A percentile compares a stretch with the other conserved stretches of the same genome.
Conservation (phyloP, 768 basidiomycete species). For the Ramaria rubella region DNA sequence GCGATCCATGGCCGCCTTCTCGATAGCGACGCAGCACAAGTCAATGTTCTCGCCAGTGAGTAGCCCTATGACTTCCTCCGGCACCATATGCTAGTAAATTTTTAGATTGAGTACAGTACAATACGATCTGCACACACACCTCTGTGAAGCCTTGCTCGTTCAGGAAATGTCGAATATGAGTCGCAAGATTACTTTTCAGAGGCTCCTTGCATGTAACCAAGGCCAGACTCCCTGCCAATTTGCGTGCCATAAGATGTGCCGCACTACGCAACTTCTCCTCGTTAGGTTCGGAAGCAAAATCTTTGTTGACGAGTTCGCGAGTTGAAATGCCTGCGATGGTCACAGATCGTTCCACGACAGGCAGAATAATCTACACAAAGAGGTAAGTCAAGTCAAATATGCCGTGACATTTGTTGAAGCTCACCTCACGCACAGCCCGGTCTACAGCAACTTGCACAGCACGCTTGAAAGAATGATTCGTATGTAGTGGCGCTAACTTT, state of each 20-base stretch:
- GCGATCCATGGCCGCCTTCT: constrained; percentile 96
- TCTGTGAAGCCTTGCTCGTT: constrained; percentile 87
- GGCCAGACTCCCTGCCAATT: constrained; percentile 92
- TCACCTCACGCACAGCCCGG: constrained; percentile 88
- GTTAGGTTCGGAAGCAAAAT: constrained; percentile 88
- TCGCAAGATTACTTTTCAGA: constrained; percentile 83
- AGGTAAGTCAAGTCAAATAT: not conserved
- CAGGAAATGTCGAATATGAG: constrained; percentile 78
- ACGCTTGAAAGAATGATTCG: constrained; percentile 81
- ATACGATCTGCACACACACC: constrained; percentile 31
- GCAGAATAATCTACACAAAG: constrained; percentile 72
- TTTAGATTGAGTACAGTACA: constrained; percentile 3
- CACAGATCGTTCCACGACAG: constrained; percentile 96
- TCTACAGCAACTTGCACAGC: constrained; percentile 89
- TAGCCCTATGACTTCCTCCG: constrained; percentile 72
- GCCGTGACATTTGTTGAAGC: constrained; percentile 13
- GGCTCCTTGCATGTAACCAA: constrained; percentile 98
- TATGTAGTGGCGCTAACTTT: constrained; percentile 66
- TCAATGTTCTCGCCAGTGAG: constrained; percentile 92
- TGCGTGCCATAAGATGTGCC: constrained; percentile 94
- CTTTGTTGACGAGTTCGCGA: constrained; percentile 89
- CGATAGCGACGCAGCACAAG: constrained; percentile 87
- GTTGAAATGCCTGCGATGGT: constrained; percentile 98
- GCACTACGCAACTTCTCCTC: constrained; percentile 88
- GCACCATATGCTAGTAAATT: constrained; percentile 50